Evolutionary conservation across 257 asterid genomes (phyloP), one percentile per base, ranked within the genome.

Genomic region (Asclepias syriaca): DNA sequence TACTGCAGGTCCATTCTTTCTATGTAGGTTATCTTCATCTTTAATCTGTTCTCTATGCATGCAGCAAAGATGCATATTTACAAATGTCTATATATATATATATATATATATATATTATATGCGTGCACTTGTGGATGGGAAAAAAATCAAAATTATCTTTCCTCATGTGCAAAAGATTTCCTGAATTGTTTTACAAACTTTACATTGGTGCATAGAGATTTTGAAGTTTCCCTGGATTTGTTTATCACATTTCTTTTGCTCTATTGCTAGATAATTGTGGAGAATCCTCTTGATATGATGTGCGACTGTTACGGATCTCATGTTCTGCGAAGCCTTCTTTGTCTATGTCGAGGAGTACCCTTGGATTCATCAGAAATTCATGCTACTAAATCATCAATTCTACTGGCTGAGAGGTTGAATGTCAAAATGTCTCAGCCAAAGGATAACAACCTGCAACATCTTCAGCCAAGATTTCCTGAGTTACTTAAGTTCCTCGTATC

Each of bases 251-350:
- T 56, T 11, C 37, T 16, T 40, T 40, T 15, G 16, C 19, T 77
- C 34, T 34, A 39, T 58, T 76, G 58, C 72, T 84, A 95, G 99
- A 90, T 78, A 73, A 80, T 92, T 69, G 87, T 83, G 74, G 85
- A 65, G 60, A 83, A 90, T 77, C 95, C 92, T 53, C 84, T 86
- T 75, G 95, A 87, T 64, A 66, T 88, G 78, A 87, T 92, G 96
- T 90, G 97, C 90, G 87, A 83, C 83, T 88, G 93, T 76, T 80
- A 95, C 83, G 99, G 98, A 78, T 95, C 99, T 71, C 99, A 92
- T 84, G 98, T 95, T 70, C 81, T 95, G 14, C 84, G 99, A 73
- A 88, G 97, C 78, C 92, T 95, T 73, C 85, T 95, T 71, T 90
- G 95, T 77, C 92, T 92, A 50, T 88, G 97, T 82, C 81, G 84